Base-by-base conservation (phyloP, 768 basidiomycete genomes). In the Sistotremastrum suecicum region DNA sequence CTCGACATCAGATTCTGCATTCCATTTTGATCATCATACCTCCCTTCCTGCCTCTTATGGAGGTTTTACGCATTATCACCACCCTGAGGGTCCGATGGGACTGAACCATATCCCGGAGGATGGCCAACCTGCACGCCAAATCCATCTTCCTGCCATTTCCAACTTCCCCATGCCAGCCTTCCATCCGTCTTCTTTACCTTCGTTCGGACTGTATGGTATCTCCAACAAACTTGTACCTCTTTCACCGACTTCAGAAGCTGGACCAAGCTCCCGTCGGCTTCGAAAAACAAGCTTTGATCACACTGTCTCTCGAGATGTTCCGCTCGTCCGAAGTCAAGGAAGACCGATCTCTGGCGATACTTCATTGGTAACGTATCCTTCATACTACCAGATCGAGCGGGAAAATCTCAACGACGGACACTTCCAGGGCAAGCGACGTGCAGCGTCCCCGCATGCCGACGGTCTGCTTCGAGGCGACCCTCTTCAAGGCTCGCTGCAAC, bases 231-330 rank as follows among this genome's bases (percentile, higher is more conserved):
- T 41, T 53, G 35, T 53, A 58, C 40, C 55, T 49, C 37, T 52
- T 54, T 29, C 51, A 53, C 8, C 55, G 64, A 48, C 55, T 60
- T 43, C 64, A 64, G 50, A 56, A 69, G 52, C 77, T 71, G 40
- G 39, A 51, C 63, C 71, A 32, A 86, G 90, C 58, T 86, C 90
- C 44, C 75, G 82, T 49, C 83, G 84, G 61, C 86, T 89, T 48
- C 76, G 90, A 50, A 95, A 95, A 69, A 88, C 90, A 40, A 90
- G 87, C 62, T 94, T 91, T 60, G 90, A 95, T 61, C 90, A 91
- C 63, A 91, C 90, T 3, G 80, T 92, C 37, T 72, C 74, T 35
- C 75, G 74, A 51, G 78, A 81, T 50, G 75, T 45, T 5, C 56
- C 51, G 11, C 49, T 53, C 33, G 47, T 50, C 30, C 35, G 41